A percentile compares a stretch with the other conserved stretches of the same genome.
Evolutionary conservation across 1,284 basidiomycete species (phyloP).

Genomic region (Exobasidium cylindrosporum): DNA sequence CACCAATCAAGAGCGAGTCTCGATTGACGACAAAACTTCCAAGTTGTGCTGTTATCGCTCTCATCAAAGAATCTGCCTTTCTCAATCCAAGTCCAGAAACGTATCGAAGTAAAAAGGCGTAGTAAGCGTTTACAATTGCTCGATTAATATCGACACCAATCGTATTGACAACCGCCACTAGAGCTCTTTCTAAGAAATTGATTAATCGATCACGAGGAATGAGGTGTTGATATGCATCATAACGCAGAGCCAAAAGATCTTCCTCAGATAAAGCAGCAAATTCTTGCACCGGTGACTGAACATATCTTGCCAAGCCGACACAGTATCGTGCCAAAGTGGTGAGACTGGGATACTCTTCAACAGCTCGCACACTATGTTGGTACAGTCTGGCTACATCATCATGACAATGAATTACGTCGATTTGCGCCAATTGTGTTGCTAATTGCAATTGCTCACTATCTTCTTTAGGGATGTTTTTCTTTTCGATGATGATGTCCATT

Average conservation of each 20-base stretch:
- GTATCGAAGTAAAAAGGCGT: slow-evolving; percentile 81
- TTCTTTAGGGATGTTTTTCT: slow-evolving; percentile 30
- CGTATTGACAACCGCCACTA: slow-evolving; percentile 85
- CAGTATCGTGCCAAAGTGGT: slow-evolving; percentile 86
- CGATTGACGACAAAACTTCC: slow-evolving; percentile 50
- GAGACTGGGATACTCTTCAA: slow-evolving; percentile 78
- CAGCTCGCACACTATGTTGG: slow-evolving; percentile 82
- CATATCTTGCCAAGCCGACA: slow-evolving; percentile 86
- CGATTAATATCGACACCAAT: slow-evolving; percentile 95
- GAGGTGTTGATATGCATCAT: slow-evolving; percentile 74
- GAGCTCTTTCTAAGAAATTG: slow-evolving; percentile 74
- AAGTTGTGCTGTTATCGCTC: slow-evolving; percentile 40
- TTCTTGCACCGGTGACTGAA: slow-evolving; percentile 75
- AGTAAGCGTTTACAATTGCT: slow-evolving; percentile 80
- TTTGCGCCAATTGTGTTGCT: slow-evolving; percentile 6
- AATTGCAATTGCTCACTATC: background rate
- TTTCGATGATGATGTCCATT: slow-evolving; percentile 51
- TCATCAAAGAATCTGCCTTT: slow-evolving; percentile 82
- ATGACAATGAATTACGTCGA: slow-evolving; percentile 71
- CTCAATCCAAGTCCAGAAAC: slow-evolving; percentile 91
- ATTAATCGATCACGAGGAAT: slow-evolving; percentile 79
- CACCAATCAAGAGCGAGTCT: slow-evolving; percentile 8
- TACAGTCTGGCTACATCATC: slow-evolving; percentile 94
- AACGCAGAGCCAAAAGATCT: slow-evolving; percentile 47
- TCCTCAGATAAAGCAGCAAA: slow-evolving; percentile 44